Base-by-base conservation (phyloP, 306 rosid species). In the Trifolium fragiferum region DNA sequence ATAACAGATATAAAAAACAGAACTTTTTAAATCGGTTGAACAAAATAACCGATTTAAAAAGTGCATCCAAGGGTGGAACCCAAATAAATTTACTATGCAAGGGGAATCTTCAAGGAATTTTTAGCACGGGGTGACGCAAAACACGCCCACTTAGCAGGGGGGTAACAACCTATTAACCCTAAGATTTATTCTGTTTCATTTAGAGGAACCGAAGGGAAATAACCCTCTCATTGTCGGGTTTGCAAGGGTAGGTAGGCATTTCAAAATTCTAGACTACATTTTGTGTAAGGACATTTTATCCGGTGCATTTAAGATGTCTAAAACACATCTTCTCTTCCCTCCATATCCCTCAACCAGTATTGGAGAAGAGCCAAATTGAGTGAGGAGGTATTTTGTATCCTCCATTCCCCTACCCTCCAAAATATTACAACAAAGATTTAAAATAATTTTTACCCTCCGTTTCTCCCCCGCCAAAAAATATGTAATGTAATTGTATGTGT, bases 391-490 rank as follows among this genome's bases (percentile, higher is more conserved):
- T 32, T 7, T 4, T 14, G 21, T 30, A 14, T 33, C 30, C 32
- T 37, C 10, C 27, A 63, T 20, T 19, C 50, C 70, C 10, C 35
- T 5, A 7, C 4, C 68, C 47, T 66, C 53, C 16, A 41, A 20
- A 38, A 41, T 66, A 12, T 41, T 21, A 20, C 12, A 66, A 10
- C 69, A 64, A 37, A 18, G 27, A 5, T 21, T 20, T 23, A 40
- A 38, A 66, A 66, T 7, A 20, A 41, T 66, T 12, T 66, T 11
- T 66, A 44, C 37, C 71, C 19, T 12, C 71, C 33, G 13, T 40
- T 66, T 40, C 54, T 66, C 51, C 71, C 71, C 19, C 4, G 8
- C 10, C 6, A 7, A 19, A 63, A 40, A 23, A 66, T 20, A 66
- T 41, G 54, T 12, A 23, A 66, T 13, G 59, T 35, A 41, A 49